These are phyloP conservation scores for Nicotiana obtusifolia DNA, from an alignment of 257 asterid species.

Conservation along the genomic window DNA sequence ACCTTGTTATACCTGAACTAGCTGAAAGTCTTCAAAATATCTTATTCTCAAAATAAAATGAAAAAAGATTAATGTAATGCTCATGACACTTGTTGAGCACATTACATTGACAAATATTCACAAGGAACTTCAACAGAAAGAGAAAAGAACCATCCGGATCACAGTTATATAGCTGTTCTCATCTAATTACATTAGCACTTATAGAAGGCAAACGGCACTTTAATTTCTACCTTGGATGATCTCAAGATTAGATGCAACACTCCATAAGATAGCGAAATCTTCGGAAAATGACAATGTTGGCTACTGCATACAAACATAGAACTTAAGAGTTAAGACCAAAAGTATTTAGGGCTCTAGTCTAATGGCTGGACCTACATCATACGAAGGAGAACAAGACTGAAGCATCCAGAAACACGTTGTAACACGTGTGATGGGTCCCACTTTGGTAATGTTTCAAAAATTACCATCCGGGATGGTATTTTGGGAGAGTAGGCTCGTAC, in stretches of 20 bases:
- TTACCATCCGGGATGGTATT: background rate
- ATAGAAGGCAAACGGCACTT: background rate
- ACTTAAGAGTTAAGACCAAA: background rate
- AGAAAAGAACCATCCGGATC: background rate
- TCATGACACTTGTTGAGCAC: background rate
- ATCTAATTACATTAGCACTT: background rate
- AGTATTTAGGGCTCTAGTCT: background rate
- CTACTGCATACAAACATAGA: background rate
- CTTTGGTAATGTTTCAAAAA: background rate
- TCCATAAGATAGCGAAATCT: background rate
- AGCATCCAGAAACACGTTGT: background rate
- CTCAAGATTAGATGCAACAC: background rate
- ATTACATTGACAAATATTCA: background rate
- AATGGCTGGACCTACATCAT: background rate
- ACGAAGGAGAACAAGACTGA: background rate
- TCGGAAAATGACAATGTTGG: background rate
- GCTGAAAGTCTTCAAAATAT: background rate
- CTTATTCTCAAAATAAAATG: background rate
- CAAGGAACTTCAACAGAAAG: background rate
- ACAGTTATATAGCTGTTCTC: background rate
- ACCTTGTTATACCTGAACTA: background rate
- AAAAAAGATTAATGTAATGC: background rate
- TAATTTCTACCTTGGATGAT: background rate
- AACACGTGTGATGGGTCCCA: background rate
- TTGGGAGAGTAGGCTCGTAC: background rate